phyloP scores from a whole-genome alignment of 2,329 filamentous ascomycete species.

The Aaosphaeria pasadenensis region DNA sequence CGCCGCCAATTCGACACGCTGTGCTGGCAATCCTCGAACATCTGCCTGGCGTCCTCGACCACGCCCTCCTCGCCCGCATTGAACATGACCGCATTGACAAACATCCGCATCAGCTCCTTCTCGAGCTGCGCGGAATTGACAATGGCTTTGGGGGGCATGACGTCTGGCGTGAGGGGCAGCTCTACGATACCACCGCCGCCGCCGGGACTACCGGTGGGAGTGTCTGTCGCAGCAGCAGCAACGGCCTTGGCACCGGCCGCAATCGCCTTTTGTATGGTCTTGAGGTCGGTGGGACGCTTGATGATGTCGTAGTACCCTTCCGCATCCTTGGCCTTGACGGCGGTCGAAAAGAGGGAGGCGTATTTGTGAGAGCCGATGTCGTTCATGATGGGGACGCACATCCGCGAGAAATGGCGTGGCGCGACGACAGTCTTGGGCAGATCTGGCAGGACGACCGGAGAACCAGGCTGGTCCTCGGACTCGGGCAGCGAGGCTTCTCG shows the following conservation, averaged over 20 bases:
- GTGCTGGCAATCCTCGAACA: constrained; percentile 85
- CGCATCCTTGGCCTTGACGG: constrained; percentile 49
- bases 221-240: constrained; percentile 47
- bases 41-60: constrained; percentile 81
- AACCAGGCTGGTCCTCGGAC: constrained; percentile 25
- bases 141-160: constrained; percentile 82
- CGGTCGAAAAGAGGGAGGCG: constrained; percentile 48
- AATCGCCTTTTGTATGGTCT: constrained; percentile 50
- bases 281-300: constrained; percentile 51
- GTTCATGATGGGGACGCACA: constrained; percentile 49
- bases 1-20: constrained; percentile 72
- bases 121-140: constrained; percentile 92
- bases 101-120: constrained; percentile 92
- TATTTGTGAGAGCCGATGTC: constrained; percentile 52
- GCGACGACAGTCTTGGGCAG: constrained; percentile 38
- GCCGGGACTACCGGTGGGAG: constrained; percentile 59
- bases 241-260: constrained; percentile 59
- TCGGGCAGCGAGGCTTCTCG: constrained; percentile 31
- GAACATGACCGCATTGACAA: constrained; percentile 98
- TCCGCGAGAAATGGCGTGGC: constrained; percentile 48
- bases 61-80: constrained; percentile 89
- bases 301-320: constrained; percentile 53
- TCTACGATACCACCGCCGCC: constrained; percentile 46
- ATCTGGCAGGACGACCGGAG: constrained; percentile 10
- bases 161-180: constrained; percentile 68